Base-by-base conservation (phyloP, 2,329 filamentous ascomycete species). In the Nigrospora oryzae region DNA sequence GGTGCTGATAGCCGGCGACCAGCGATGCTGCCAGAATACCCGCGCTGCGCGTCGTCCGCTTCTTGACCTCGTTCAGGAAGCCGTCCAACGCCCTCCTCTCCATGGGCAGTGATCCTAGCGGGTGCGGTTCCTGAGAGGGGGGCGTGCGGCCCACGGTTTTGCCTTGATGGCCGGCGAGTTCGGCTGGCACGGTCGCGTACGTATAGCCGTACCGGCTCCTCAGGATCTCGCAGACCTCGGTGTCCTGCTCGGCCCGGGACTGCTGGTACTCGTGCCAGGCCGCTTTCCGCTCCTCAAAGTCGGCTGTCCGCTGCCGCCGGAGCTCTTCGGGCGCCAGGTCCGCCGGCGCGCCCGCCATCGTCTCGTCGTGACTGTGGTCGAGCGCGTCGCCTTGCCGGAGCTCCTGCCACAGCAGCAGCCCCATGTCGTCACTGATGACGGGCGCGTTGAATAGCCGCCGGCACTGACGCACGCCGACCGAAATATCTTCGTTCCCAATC, bases 381-480 rank as follows among this genome's bases (percentile, higher is more conserved):
- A 54, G 49, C 12, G 44, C 37, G 6, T 40, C 35, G 8, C 52
- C 52, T 42, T 53, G 46, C 7, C 52, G 36, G 17, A 54, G 42
- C 40, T 54, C 52, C 35, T 42, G 16, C 45, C 50, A 54, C 2
- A 54, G 41, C 10, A 53, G 47, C n/a, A 43, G 38, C 11, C 52
- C 52, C 11, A 54, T 40, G 19, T 44, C 31, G 36, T 54, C 52
- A 39, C 46, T 52, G 23, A 54, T 45, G 11, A 54, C 52, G 17
- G 52, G 52, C 12, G 51, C 51, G 41, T 53, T 52, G 48, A 54
- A 54, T 15, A 53, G 50, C 11, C 45, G 46, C 16, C 49, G 46
- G 44, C 52, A 54, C 19, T 46, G 42, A 7, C 46, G 38, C 15
- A 53, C 48, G 2, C 52, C 52, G 2, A 7, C 13, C 5, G 30